These are phyloP conservation scores for Globisporangium acanthophoron DNA, from an alignment of 352 stramenopile genomes.

Conservation along the genomic window DNA sequence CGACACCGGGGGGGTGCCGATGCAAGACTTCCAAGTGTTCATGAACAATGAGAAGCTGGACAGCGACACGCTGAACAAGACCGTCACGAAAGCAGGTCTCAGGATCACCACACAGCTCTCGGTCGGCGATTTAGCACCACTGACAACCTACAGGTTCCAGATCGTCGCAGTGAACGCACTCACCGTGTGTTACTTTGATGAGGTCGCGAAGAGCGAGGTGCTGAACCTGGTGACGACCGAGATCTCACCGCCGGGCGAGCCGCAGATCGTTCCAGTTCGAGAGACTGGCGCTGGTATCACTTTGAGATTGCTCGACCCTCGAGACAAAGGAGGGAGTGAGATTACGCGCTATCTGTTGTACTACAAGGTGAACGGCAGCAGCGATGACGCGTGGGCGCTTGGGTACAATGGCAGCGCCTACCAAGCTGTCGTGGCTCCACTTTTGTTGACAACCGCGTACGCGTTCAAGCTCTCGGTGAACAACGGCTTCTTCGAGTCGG, in stretches of 20 bases:
- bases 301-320: conserved; percentile 32
- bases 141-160: conserved; percentile 27
- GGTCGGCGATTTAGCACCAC: conserved; percentile 21
- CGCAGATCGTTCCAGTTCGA: conserved; percentile 16
- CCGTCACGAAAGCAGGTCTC: conserved; percentile 6
- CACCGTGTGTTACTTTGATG: conserved; percentile 37
- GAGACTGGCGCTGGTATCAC: conserved; percentile 46
- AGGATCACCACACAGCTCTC: conserved; percentile 21
- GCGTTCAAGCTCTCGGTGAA: conserved; percentile 31
- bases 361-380: conserved; percentile 17
- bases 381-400: conserved; percentile 25
- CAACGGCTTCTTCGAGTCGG: conserved; percentile 40
- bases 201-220: conserved; percentile 16
- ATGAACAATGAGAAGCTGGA: conserved; percentile 26
- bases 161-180: conserved; percentile 33
- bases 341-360: conserved; percentile 40
- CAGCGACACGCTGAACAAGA: conserved; percentile 1
- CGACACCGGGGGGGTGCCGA: conserved; percentile 46
- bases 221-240: conserved; percentile 19
- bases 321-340: conserved; percentile 35
- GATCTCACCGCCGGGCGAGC: conserved; percentile 23
- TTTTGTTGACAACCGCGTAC: conserved; percentile 29
- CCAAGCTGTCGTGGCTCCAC: conserved; percentile 24
- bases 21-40: conserved; percentile 36
- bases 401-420: conserved; percentile 20